Evolutionary conservation across 2,329 filamentous ascomycete genomes (phyloP).

Genomic region (Sporothrix pseudoabietina): DNA sequence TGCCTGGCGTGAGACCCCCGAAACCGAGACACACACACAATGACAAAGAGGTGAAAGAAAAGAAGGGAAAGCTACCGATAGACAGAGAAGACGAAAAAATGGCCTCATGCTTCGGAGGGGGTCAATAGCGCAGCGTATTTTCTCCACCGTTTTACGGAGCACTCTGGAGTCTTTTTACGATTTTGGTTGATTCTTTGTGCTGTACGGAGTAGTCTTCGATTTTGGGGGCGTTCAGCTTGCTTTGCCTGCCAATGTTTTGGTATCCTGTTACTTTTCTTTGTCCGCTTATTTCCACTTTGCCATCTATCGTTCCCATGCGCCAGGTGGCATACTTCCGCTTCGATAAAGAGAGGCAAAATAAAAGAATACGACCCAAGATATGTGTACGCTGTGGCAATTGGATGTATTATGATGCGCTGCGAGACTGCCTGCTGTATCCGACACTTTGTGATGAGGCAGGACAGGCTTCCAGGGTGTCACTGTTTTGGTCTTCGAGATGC

Average conservation of each 20-base stretch:
- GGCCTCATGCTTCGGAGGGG: neutral
- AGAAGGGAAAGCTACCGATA: neutral
- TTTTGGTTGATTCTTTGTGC: neutral
- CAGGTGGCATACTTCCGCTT: conserved; percentile 13
- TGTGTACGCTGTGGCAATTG: neutral
- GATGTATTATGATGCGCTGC: neutral
- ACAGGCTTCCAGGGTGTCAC: neutral
- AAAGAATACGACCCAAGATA: neutral
- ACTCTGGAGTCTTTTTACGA: neutral
- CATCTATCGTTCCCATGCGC: neutral
- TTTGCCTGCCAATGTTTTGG: neutral
- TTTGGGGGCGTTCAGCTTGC: conserved; percentile 17
- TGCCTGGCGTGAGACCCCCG: neutral
- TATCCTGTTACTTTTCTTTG: conserved; percentile 1
- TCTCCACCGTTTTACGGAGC: conserved; percentile 15
- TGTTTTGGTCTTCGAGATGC: neutral
- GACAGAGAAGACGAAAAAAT: neutral
- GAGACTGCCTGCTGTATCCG: neutral
- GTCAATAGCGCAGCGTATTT: neutral
- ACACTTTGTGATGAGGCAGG: neutral
- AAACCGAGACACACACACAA: neutral
- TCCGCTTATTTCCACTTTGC: conserved; percentile 7
- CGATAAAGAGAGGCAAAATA: neutral
- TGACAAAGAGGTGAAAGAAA: neutral
- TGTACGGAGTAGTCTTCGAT: neutral